Conservation (phyloP, 2,329 filamentous ascomycete genomes). For the Pseudogymnoascus sp. region DNA sequence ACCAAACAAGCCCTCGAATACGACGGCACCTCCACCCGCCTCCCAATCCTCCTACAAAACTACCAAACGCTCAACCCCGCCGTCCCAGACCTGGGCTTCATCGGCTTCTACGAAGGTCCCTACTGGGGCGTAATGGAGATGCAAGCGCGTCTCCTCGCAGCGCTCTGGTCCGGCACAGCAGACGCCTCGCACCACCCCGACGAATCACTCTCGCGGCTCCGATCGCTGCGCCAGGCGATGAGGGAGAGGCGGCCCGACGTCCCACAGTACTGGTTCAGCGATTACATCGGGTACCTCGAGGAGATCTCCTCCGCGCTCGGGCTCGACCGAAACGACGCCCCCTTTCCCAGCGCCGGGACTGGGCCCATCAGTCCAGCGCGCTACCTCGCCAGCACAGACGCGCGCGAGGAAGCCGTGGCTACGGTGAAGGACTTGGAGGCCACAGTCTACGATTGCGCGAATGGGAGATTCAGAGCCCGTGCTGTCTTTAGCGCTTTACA, state of each 20-base stretch:
- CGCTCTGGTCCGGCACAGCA: slow-evolving; percentile 42
- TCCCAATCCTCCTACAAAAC: slow-evolving; percentile 58
- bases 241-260: not conserved
- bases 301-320: slow-evolving; percentile 37
- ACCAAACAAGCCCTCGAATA: slow-evolving; percentile 51
- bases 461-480: slow-evolving; percentile 47
- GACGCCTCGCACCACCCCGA: slow-evolving; percentile 16
- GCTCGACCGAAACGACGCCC: slow-evolving; percentile 40
- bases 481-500: slow-evolving; percentile 64
- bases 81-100: slow-evolving; percentile 62
- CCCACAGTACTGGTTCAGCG: slow-evolving; percentile 23
- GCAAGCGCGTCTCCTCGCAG: slow-evolving; percentile 63
- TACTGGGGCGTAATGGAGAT: slow-evolving; percentile 86
- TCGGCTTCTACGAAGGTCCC: slow-evolving; percentile 75
- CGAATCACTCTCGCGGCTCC: slow-evolving; percentile 13
- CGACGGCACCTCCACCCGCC: slow-evolving; percentile 35
- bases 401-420: slow-evolving; percentile 35
- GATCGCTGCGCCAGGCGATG: not conserved
- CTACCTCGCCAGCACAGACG: slow-evolving; percentile 38
- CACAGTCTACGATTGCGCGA: slow-evolving; percentile 16
- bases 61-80: slow-evolving; percentile 54
- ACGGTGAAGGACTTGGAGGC: slow-evolving; percentile 33
- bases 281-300: slow-evolving; percentile 22
- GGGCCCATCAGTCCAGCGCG: slow-evolving; percentile 35
- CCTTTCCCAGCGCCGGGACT: slow-evolving; percentile 22